phyloP scores from a whole-genome alignment of 2,329 filamentous ascomycete genomes.

The Ascochyta pisi region DNA sequence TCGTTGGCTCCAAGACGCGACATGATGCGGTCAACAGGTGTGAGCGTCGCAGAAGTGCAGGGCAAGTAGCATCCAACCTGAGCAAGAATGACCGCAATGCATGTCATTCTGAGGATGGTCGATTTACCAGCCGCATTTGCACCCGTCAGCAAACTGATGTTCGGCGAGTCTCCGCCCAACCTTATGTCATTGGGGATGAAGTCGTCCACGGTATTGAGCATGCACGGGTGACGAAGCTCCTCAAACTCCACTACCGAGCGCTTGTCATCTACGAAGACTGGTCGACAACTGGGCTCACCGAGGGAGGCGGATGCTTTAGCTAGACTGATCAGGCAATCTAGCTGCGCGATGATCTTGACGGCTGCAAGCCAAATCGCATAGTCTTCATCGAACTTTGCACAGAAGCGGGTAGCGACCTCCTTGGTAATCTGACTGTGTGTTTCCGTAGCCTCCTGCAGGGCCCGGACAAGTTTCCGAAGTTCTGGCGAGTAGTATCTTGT shows the following conservation, averaged over 20 bases:
- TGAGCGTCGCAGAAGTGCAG: constrained; percentile 79
- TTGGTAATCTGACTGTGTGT: constrained; percentile 90
- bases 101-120: constrained; percentile 95
- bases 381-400: constrained; percentile 84
- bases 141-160: constrained; percentile 90
- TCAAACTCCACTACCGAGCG: constrained; percentile 89
- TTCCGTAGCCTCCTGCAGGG: constrained; percentile 92
- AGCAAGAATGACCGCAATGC: constrained; percentile 94
- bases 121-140: constrained; percentile 98
- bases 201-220: constrained; percentile 85
- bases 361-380: constrained; percentile 86
- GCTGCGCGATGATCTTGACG: constrained; percentile 87
- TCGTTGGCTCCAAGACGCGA: constrained; percentile 96
- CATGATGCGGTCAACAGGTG: constrained; percentile 97
- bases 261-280: constrained; percentile 83
- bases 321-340: constrained; percentile 93
- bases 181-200: constrained; percentile 96
- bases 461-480: constrained; percentile 79
- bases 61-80: constrained; percentile 95
- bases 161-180: constrained; percentile 79
- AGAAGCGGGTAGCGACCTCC: constrained; percentile 84
- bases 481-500: constrained; percentile 95
- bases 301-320: constrained; percentile 86
- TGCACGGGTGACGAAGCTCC: constrained; percentile 93
- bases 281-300: constrained; percentile 86